Evolutionary conservation across 2,329 filamentous ascomycete species (phyloP), one percentile per base, ranked within the genome.

Genomic region (Calycina marina): DNA sequence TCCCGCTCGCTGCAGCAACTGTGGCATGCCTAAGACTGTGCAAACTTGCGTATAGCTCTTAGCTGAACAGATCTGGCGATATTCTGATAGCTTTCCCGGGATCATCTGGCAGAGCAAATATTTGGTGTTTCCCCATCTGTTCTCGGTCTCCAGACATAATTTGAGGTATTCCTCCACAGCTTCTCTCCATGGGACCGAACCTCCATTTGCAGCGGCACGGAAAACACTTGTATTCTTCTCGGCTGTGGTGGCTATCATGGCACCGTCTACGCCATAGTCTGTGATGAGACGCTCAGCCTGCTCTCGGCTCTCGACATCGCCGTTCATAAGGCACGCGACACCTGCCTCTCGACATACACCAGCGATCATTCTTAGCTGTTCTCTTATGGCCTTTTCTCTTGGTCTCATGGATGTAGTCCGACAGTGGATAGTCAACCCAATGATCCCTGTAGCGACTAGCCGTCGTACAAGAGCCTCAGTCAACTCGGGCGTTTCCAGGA

Each of bases 351-450:
- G 75, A 51, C 90, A 98, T 1, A 93, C 65, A 4, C 73, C 63
- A 1, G 71, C 78, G 28, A 98, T 67, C 81, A 93, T 93, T 36
- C 67, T 68, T 39, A 98, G 62, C 56, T 94, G 86, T 14, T 75
- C 77, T 12, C 90, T 72, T 37, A 96, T 84, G 3, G 88, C 90
- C 14, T 74, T 69, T 57, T 96, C 85, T 29, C 86, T 67, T 2
- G 88, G 86, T 22, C 90, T 72, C 90, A 98, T 98, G 2, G 86
- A 83, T 4, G 86, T 88, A 0, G 90, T 98, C 14, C 90, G 82
- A 58, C 90, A 98, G 60, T 98, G 90, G 1, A 98, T 72, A 0
- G 90, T 96, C 41, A 98, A 61, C 0, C 81, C 86, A 2, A 77
- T 90, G 52, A 98, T 96, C 2, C 90, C 90, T 0, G 90, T 98